These are phyloP conservation scores for Cercophora sp. DNA, from an alignment of 495 filamentous ascomycete species.

Conservation along the genomic window DNA sequence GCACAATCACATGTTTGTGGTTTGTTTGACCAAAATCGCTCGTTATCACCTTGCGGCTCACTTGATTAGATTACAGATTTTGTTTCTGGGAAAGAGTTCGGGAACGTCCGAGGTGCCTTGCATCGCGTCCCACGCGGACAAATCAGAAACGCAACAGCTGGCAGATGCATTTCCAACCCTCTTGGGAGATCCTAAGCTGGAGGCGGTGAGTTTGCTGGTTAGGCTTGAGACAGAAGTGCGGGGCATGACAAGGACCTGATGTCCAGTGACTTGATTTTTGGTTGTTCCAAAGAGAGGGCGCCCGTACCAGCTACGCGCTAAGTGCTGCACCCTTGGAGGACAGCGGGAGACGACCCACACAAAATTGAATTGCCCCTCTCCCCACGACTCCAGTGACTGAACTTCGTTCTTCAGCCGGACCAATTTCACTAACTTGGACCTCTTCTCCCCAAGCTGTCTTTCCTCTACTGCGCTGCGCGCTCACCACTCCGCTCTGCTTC, in stretches of 20 bases:
- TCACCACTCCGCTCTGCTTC: conserved; percentile 7
- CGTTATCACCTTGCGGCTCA: too few relatives aligned
- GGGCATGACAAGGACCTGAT: background rate
- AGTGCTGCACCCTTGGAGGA: too few relatives aligned
- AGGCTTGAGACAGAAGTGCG: background rate
- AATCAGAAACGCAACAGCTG: background rate
- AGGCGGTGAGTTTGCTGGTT: conserved; percentile 6
- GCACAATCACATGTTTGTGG: too few relatives aligned
- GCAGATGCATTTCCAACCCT: background rate
- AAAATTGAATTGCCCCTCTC: conserved; percentile 4
- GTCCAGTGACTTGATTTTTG: too few relatives aligned
- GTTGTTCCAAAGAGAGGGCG: too few relatives aligned
- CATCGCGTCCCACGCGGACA: conserved; percentile 1
- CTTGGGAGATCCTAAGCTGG: too few relatives aligned
- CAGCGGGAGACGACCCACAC: too few relatives aligned
- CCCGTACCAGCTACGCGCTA: too few relatives aligned
- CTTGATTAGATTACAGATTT: too few relatives aligned
- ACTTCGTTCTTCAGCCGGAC: conserved; percentile 10
- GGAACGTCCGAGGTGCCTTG: conserved; percentile 9
- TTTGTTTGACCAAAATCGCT: too few relatives aligned
- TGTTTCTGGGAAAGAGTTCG: background rate
- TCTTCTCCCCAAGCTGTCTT: conserved; percentile 10
- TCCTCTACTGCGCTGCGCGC: conserved; percentile 24
- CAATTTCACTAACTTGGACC: conserved; percentile 8
- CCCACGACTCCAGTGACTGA: conserved; percentile 9